phyloP scores from a whole-genome alignment of 768 basidiomycete genomes.

The Dentipellis fragilis region DNA sequence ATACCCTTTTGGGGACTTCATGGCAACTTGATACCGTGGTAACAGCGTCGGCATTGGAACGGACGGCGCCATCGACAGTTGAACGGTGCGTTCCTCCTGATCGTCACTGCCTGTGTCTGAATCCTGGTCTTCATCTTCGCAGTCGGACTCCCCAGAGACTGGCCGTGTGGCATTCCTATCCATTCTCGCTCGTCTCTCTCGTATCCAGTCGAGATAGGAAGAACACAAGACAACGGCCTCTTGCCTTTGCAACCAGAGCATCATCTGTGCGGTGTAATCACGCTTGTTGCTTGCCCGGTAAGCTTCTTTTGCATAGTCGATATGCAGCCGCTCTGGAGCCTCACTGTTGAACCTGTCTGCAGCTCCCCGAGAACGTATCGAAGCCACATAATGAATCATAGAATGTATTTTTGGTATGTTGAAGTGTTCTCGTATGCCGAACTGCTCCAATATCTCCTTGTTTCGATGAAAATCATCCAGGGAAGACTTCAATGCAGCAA shows the following conservation, averaged over 20 bases:
- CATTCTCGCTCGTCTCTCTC: background rate
- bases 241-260: slow-evolving; percentile 22
- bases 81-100: background rate
- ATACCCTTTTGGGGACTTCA: background rate
- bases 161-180: too few relatives aligned
- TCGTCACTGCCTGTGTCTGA: background rate
- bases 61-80: background rate
- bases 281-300: slow-evolving; percentile 25
- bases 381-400: slow-evolving; percentile 23
- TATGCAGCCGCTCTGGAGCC: slow-evolving; percentile 30
- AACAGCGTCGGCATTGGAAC: background rate
- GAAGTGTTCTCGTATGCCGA: slow-evolving; percentile 24
- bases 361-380: slow-evolving; percentile 25
- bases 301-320: slow-evolving; percentile 29
- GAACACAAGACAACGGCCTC: slow-evolving; percentile 18
- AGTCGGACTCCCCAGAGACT: too few relatives aligned
- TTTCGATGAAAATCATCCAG: slow-evolving; percentile 27
- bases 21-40: background rate
- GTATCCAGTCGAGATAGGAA: slow-evolving; percentile 15
- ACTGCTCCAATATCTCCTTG: slow-evolving; percentile 26
- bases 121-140: background rate
- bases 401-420: slow-evolving; percentile 35
- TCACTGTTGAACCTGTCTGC: slow-evolving; percentile 32
- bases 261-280: slow-evolving; percentile 30
- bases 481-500: slow-evolving; percentile 17